Percentiles rank a stretch among this genome's conserved stretches.
Evolutionary conservation across 225 moss, liverwort and hornwort genomes (phyloP).

Genomic region (Pseudoscleropodium purum): DNA sequence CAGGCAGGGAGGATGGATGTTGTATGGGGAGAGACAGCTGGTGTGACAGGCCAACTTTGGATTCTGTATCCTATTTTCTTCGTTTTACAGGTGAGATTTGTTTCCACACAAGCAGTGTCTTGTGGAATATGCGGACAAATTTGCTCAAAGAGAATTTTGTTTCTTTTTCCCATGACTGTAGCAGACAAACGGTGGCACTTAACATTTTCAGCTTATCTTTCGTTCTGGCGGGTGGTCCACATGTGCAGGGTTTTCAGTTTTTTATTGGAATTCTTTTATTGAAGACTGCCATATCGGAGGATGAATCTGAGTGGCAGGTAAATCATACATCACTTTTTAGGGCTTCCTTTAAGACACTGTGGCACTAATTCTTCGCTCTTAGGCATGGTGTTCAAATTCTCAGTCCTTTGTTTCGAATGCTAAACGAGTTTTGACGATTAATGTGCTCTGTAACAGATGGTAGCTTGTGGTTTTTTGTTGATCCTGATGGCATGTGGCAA

Average conservation of each 20-base stretch:
- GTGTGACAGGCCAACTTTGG: conserved; percentile 93
- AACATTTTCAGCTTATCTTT: not conserved
- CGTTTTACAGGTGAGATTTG: conserved; percentile 58
- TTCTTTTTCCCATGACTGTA: not conserved
- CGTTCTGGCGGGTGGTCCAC: not conserved
- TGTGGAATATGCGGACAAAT: not conserved
- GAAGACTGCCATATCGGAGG: conserved; percentile 56
- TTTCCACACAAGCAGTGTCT: not conserved
- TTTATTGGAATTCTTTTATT: conserved; percentile 46
- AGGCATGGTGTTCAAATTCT: not conserved
- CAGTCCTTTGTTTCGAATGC: not conserved
- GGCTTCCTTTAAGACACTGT: not conserved
- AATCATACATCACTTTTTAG: not conserved
- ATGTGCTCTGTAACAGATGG: not conserved
- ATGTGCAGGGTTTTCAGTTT: not conserved
- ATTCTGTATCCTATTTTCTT: conserved; percentile 89
- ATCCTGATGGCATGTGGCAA: conserved; percentile 72
- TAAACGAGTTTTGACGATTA: not conserved
- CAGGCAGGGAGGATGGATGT: conserved; percentile 99
- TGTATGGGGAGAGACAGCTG: conserved; percentile 94
- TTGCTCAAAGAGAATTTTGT: not conserved
- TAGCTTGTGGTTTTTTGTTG: not conserved
- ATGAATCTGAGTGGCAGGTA: conserved; percentile 15
- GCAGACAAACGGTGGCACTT: not conserved
- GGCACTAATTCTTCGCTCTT: not conserved